Evolutionary conservation across 768 basidiomycete genomes (phyloP).

Genomic region (Neoboletus brunneissimus): DNA sequence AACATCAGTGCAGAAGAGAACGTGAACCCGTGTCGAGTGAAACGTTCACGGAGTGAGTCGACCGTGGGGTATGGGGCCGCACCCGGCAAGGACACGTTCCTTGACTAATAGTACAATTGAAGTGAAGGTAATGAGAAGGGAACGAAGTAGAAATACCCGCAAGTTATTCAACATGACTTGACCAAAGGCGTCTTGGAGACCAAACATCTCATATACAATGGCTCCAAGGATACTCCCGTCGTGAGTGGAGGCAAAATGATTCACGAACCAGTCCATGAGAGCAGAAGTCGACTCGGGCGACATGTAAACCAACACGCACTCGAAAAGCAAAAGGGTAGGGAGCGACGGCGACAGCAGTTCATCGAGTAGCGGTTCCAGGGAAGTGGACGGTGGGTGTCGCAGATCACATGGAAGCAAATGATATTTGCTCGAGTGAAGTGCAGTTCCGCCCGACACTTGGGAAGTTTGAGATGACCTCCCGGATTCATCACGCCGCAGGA

Average conservation of each 20-base stretch:
- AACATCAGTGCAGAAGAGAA: conserved; percentile 1
- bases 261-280: conserved; percentile 72
- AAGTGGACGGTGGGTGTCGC: conserved; percentile 50
- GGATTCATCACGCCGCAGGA: background rate
- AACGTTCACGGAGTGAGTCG: conserved; percentile 53
- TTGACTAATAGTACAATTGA: conserved; percentile 41
- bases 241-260: conserved; percentile 39
- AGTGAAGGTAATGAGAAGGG: background rate
- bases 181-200: conserved; percentile 81
- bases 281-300: conserved; percentile 52
- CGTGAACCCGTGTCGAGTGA: conserved; percentile 53
- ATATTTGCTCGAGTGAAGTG: conserved; percentile 19
- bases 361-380: conserved; percentile 38
- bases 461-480: background rate
- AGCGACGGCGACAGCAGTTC: conserved; percentile 49
- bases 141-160: conserved; percentile 45
- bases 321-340: conserved; percentile 86
- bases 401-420: conserved; percentile 79
- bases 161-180: conserved; percentile 89
- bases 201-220: conserved; percentile 89
- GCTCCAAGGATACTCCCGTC: conserved; percentile 40
- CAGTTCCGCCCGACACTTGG: conserved; percentile 38
- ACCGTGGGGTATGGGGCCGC: conserved; percentile 58
- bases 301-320: conserved; percentile 93
- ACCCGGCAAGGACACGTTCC: conserved; percentile 75